Conservation (phyloP, 768 basidiomycete genomes). For the Wakefieldia striispora region DNA sequence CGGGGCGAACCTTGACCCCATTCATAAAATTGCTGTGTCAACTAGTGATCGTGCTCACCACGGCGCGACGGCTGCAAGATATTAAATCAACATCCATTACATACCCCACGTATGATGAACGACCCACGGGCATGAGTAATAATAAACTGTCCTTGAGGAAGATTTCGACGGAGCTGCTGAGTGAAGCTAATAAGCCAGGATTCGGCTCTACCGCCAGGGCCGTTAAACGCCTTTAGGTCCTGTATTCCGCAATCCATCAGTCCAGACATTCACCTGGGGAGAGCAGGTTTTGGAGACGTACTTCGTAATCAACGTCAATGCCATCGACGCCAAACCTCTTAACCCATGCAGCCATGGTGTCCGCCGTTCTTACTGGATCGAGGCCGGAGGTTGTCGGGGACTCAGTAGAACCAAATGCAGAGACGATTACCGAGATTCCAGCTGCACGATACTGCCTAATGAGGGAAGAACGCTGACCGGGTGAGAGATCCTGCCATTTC, state of each 20-base stretch:
- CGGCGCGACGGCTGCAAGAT: slow-evolving; percentile 14
- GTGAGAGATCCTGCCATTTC: slow-evolving; percentile 42
- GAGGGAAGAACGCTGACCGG: slow-evolving; percentile 38
- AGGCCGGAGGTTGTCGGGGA: slow-evolving; percentile 41
- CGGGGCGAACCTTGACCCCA: slow-evolving; percentile 17
- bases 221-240: slow-evolving; percentile 34
- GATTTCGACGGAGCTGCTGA: slow-evolving; percentile 28
- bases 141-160: slow-evolving; percentile 34
- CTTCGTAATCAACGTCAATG: slow-evolving; percentile 55
- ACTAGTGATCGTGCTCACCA: slow-evolving; percentile 9
- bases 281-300: slow-evolving; percentile 1
- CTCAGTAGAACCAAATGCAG: slow-evolving; percentile 47
- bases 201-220: slow-evolving; percentile 37
- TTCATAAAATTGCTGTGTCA: background rate
- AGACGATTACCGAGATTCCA: slow-evolving; percentile 58
- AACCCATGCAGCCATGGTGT: slow-evolving; percentile 47
- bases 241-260: slow-evolving; percentile 7
- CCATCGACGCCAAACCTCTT: slow-evolving; percentile 49
- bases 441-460: slow-evolving; percentile 50
- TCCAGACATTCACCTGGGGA: too few species aligned
- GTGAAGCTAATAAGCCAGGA: slow-evolving; percentile 35
- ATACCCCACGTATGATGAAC: background rate
- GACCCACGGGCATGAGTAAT: slow-evolving; percentile 36
- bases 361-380: slow-evolving; percentile 40
- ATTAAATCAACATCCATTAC: background rate